A percentile compares a stretch with the other conserved stretches of the same genome.
These are phyloP conservation scores for Coniochaeta ligniaria DNA, from an alignment of 2,329 filamentous ascomycete genomes.

Conservation along the genomic window DNA sequence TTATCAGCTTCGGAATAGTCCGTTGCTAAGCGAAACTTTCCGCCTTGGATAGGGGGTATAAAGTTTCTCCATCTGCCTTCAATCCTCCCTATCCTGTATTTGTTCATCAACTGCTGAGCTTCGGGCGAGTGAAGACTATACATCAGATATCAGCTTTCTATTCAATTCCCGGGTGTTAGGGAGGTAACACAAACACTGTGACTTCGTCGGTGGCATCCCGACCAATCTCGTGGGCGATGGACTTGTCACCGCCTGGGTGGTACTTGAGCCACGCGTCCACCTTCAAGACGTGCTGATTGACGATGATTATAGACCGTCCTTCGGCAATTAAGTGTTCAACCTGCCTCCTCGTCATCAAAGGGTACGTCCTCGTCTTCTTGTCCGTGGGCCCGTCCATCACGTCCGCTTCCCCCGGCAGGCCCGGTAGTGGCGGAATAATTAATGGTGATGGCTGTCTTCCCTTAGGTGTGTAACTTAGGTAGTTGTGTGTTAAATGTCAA, in stretches of 20 bases:
- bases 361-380: conserved; percentile 16
- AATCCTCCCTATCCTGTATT: conserved; percentile 76
- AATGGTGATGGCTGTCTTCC: background rate
- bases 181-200: conserved; percentile 58
- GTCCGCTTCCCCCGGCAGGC: background rate
- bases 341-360: conserved; percentile 39
- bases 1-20: conserved; percentile 23
- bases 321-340: conserved; percentile 80
- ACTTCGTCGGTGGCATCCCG: conserved; percentile 93
- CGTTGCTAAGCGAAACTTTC: conserved; percentile 29
- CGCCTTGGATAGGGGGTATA: conserved; percentile 84
- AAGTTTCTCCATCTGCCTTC: conserved; percentile 84
- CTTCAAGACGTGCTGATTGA: conserved; percentile 76
- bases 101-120: conserved; percentile 67
- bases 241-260: conserved; percentile 86
- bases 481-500: background rate
- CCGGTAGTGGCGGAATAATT: background rate
- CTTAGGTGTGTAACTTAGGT: background rate
- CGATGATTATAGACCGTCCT: conserved; percentile 71
- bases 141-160: conserved; percentile 7
- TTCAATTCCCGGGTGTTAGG: background rate
- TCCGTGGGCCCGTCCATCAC: background rate
- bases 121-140: conserved; percentile 75
- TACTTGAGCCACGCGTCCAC: conserved; percentile 83
- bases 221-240: conserved; percentile 89